Conservation (phyloP, 371 early-diverging fungal genomes). For the Nematocida ironsii region DNA sequence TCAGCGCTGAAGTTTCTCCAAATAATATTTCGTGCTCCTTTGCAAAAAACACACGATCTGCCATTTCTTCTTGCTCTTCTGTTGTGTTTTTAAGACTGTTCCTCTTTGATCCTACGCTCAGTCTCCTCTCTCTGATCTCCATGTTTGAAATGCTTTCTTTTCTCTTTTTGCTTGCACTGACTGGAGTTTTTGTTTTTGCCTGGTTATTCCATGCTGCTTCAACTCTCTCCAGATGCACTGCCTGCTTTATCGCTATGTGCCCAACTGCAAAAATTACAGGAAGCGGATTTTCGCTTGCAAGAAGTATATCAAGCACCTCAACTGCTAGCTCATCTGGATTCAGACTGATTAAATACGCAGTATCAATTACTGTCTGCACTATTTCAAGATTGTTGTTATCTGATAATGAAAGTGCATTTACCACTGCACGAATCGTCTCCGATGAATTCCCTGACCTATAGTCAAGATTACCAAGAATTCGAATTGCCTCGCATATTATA, state of each 20-base stretch:
- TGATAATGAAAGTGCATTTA: background rate
- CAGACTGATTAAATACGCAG: slow-evolving; percentile 31
- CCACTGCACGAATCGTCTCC: slow-evolving; percentile 3
- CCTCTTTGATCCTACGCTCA: slow-evolving; percentile 63
- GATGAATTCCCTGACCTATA: slow-evolving; percentile 40
- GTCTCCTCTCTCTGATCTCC: slow-evolving; percentile 67
- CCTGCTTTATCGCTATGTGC: slow-evolving; percentile 63
- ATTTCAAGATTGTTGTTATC: slow-evolving; percentile 6
- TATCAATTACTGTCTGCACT: slow-evolving; percentile 38
- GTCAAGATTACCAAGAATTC: slow-evolving; percentile 48
- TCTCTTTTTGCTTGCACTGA: slow-evolving; percentile 9
- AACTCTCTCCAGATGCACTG: slow-evolving; percentile 64
- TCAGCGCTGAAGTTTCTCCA: slow-evolving; percentile 56
- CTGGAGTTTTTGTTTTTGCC: slow-evolving; percentile 7
- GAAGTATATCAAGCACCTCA: slow-evolving; percentile 33
- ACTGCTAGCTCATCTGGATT: slow-evolving; percentile 43
- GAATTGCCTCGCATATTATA: slow-evolving; percentile 9
- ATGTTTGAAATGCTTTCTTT: slow-evolving; percentile 2
- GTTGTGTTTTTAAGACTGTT: slow-evolving; percentile 54
- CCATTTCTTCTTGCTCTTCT: slow-evolving; percentile 68
- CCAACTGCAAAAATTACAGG: slow-evolving; percentile 61
- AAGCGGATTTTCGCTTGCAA: no score
- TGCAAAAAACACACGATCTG: slow-evolving; percentile 67
- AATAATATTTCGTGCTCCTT: slow-evolving; percentile 69
- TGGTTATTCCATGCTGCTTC: slow-evolving; percentile 61